A percentile compares a stretch with the other conserved stretches of the same genome.
These are phyloP conservation scores for Fusarium tjaetaba DNA, from an alignment of 2,329 filamentous ascomycete species.

Conservation along the genomic window DNA sequence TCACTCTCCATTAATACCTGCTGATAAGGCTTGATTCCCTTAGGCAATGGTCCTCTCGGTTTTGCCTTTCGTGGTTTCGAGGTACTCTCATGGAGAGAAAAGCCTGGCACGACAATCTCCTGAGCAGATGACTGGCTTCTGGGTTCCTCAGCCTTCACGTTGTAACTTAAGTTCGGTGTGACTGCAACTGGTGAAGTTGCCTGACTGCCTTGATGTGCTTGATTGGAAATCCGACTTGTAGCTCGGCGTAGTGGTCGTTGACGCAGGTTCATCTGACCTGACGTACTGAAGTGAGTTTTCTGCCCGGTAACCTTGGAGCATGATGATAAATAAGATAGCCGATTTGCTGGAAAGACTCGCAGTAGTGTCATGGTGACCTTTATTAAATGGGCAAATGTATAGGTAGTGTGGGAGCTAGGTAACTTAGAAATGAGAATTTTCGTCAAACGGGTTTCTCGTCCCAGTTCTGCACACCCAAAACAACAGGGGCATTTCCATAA, in stretches of 20 bases:
- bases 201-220: neutral
- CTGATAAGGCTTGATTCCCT: constrained; percentile 35
- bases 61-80: constrained; percentile 9
- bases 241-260: constrained; percentile 11
- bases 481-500: neutral
- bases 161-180: too few relatives aligned
- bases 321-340: neutral
- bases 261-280: neutral
- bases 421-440: neutral
- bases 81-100: neutral
- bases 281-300: constrained; percentile 5
- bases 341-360: neutral
- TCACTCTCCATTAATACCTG: constrained; percentile 33
- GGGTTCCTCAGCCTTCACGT: neutral
- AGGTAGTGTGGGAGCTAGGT: neutral
- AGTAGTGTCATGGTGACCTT: neutral
- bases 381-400: neutral
- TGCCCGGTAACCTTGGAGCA: neutral
- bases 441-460: neutral
- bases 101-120: neutral
- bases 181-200: neutral
- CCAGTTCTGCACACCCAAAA: neutral
- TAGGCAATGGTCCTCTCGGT: constrained; percentile 3
- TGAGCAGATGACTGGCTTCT: neutral
- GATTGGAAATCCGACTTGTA: neutral